A percentile compares a stretch with the other conserved stretches of the same genome.
Evolutionary conservation across 2,329 filamentous ascomycete species (phyloP).

Genomic region (Fusarium transvaalense): DNA sequence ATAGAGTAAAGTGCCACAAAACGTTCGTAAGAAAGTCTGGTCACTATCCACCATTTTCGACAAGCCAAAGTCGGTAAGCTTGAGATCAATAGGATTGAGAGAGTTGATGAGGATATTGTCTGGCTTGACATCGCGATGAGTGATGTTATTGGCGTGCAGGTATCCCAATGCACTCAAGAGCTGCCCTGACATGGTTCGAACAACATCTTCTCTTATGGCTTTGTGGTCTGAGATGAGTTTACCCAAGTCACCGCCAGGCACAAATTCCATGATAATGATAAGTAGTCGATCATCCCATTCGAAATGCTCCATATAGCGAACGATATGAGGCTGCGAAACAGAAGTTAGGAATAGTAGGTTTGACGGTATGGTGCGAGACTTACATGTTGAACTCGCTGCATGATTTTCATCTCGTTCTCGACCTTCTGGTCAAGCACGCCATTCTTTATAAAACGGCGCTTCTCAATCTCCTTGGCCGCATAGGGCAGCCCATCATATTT

Average conservation of each 20-base stretch:
- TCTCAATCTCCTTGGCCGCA: conserved; percentile 95
- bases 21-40: conserved; percentile 93
- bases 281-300: conserved; percentile 85
- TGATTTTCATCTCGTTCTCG: conserved; percentile 97
- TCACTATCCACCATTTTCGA: conserved; percentile 94
- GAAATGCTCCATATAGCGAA: conserved; percentile 89
- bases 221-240: conserved; percentile 74
- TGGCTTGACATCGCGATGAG: conserved; percentile 98
- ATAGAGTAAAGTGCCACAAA: conserved; percentile 95
- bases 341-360: conserved; percentile 25
- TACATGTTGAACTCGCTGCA: conserved; percentile 86
- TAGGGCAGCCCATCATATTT: conserved; percentile 86
- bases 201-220: conserved; percentile 74
- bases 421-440: conserved; percentile 90
- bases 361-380: conserved; percentile 51
- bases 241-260: conserved; percentile 85
- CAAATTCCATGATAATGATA: conserved; percentile 97
- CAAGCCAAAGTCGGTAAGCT: conserved; percentile 95
- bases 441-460: conserved; percentile 92
- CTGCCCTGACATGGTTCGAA: conserved; percentile 79
- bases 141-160: conserved; percentile 88
- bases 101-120: conserved; percentile 93
- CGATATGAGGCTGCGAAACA: conserved; percentile 78
- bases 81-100: conserved; percentile 80
- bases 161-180: conserved; percentile 87